Percentiles rank a stretch among this genome's conserved stretches.
Conservation (phyloP, 306 rosid species). For the Prunus fruticosa region DNA sequence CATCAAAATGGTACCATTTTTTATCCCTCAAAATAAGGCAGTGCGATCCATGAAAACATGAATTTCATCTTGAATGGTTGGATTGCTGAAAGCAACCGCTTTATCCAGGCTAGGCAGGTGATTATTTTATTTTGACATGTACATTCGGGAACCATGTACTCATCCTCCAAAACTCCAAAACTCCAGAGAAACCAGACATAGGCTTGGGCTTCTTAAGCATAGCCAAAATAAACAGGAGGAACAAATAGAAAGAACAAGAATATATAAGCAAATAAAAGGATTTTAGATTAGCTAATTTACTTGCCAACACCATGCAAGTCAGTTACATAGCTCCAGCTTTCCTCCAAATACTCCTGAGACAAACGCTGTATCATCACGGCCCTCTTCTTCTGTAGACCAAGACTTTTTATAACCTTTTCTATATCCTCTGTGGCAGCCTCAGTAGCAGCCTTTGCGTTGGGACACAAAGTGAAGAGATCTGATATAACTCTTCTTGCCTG, state of each 20-base stretch:
- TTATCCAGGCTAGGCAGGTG: not conserved
- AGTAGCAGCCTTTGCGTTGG: constrained; percentile 55
- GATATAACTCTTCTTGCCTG: constrained; percentile 37
- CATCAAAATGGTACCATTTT: not conserved
- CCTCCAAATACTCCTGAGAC: constrained; percentile 55
- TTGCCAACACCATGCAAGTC: constrained; percentile 74
- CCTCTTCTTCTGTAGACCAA: constrained; percentile 58
- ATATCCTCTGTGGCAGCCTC: constrained; percentile 42
- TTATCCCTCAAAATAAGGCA: not conserved
- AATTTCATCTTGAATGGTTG: not conserved
- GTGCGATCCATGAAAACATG: not conserved
- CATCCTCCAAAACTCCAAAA: not conserved
- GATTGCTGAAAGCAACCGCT: not conserved
- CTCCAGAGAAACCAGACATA: not conserved
- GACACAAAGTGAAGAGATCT: constrained; percentile 58
- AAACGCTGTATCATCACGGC: constrained; percentile 45
- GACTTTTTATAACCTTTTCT: constrained; percentile 36
- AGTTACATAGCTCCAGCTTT: constrained; percentile 71
- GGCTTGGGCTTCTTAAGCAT: not conserved
- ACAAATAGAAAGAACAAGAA: not conserved
- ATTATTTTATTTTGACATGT: not conserved
- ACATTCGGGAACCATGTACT: not conserved
- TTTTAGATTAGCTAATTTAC: constrained; percentile 31
- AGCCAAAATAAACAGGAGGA: not conserved
- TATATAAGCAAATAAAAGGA: not conserved